These are phyloP conservation scores for Ceratobasidium papillatum DNA, from an alignment of 1,284 basidiomycete species.

Conservation along the genomic window DNA sequence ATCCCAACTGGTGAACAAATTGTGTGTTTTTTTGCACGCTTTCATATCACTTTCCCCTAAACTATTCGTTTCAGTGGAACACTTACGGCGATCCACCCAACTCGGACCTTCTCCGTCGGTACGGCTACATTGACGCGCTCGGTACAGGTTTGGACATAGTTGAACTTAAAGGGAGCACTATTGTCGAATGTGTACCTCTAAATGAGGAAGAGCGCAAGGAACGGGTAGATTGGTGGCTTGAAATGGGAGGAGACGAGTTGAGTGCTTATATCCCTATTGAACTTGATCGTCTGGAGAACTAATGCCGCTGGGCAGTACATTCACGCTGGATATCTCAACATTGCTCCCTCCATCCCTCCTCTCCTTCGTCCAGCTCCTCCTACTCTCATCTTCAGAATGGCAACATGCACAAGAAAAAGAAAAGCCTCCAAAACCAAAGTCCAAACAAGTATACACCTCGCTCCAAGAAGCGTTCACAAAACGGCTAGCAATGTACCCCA, in stretches of 20 bases:
- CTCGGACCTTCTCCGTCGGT: conserved; percentile 90
- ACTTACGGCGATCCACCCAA: conserved; percentile 97
- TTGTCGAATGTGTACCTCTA: conserved; percentile 61
- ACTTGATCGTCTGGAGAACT: not conserved
- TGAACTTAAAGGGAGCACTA: conserved; percentile 83
- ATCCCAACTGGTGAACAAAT: conserved; percentile 89
- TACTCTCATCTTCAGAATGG: conserved; percentile 70
- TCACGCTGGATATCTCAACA: conserved; percentile 66
- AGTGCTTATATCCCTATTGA: conserved; percentile 50
- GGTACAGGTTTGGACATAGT: conserved; percentile 90
- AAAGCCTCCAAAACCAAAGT: conserved; percentile 79
- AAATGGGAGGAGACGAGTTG: conserved; percentile 89
- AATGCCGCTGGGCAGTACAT: conserved; percentile 58
- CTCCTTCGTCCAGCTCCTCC: conserved; percentile 75
- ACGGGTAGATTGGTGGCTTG: conserved; percentile 90
- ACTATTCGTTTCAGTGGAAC: conserved; percentile 72
- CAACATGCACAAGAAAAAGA: conserved; percentile 68
- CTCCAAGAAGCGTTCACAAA: conserved; percentile 61
- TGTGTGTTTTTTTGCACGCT: conserved; percentile 60
- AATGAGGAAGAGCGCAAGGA: conserved; percentile 55
- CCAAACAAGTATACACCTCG: conserved; percentile 55
- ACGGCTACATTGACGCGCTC: conserved; percentile 87
- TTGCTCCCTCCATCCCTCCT: conserved; percentile 71
- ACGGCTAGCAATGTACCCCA: conserved; percentile 66
- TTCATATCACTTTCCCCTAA: conserved; percentile 24